Percentiles rank a stretch among this genome's conserved stretches.
These are phyloP conservation scores for Tubosaeta sp. DNA, from an alignment of 768 basidiomycete genomes.

Conservation along the genomic window DNA sequence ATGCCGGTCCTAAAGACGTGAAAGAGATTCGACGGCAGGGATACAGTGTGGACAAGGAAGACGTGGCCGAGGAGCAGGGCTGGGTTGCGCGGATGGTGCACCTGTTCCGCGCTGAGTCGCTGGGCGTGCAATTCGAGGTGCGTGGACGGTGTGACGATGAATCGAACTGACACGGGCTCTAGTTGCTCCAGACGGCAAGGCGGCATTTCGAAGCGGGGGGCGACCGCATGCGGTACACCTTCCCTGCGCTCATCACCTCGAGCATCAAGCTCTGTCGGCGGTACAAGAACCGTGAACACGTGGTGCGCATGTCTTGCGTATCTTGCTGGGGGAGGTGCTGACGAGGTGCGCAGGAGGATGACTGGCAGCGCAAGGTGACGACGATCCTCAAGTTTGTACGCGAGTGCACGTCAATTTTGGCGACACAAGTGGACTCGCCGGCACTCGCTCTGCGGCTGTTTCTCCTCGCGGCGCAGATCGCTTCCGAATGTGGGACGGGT, in stretches of 20 bases:
- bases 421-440: constrained; percentile 89
- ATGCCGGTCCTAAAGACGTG: constrained; percentile 35
- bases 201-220: constrained; percentile 88
- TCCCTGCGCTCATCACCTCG: constrained; percentile 92
- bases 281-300: constrained; percentile 78
- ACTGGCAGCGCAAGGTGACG: constrained; percentile 85
- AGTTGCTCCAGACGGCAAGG: constrained; percentile 90
- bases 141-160: constrained; percentile 8
- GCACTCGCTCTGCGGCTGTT: constrained; percentile 91
- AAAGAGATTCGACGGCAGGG: constrained; percentile 55
- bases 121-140: constrained; percentile 89
- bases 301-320: constrained; percentile 39
- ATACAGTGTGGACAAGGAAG: constrained; percentile 70
- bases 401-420: constrained; percentile 88
- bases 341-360: constrained; percentile 55
- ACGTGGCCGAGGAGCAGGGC: constrained; percentile 96
- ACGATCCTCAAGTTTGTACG: constrained; percentile 91
- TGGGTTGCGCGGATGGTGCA: constrained; percentile 99
- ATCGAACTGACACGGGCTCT: neutral
- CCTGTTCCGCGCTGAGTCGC: constrained; percentile 82
- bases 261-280: constrained; percentile 89
- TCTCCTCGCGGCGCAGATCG: constrained; percentile 91
- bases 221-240: constrained; percentile 94
- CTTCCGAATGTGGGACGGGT: constrained; percentile 89
- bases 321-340: constrained; percentile 1